Evolutionary conservation across 2,329 filamentous ascomycete species (phyloP).

Genomic region (Botryotinia convoluta): DNA sequence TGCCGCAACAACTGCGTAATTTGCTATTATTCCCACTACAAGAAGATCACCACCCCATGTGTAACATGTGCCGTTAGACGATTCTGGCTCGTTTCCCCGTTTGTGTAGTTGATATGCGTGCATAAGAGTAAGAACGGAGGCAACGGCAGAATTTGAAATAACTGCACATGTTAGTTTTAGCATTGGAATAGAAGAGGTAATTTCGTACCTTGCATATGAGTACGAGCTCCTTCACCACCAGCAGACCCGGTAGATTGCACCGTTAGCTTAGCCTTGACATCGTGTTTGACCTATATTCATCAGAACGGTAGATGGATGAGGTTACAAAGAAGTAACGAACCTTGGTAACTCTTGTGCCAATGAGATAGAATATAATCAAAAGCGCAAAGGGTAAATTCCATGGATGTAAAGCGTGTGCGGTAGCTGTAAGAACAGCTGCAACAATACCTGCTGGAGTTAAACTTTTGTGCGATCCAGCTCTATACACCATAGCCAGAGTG

Average conservation of each 20-base stretch:
- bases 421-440: conserved; percentile 69
- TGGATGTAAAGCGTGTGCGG: conserved; percentile 83
- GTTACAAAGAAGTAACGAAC: conserved; percentile 44
- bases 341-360: conserved; percentile 80
- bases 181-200: background rate
- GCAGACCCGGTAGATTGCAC: conserved; percentile 68
- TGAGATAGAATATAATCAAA: conserved; percentile 80
- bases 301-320: conserved; percentile 18
- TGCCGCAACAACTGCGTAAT: conserved; percentile 88
- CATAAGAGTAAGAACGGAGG: conserved; percentile 61
- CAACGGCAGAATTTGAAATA: conserved; percentile 80
- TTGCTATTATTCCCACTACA: conserved; percentile 65
- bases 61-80: conserved; percentile 46
- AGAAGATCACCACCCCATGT: conserved; percentile 61
- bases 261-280: conserved; percentile 79
- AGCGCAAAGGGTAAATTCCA: conserved; percentile 90
- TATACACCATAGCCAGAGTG: conserved; percentile 59
- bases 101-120: conserved; percentile 58
- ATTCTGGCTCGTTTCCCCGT: conserved; percentile 40
- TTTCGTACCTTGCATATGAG: conserved; percentile 68
- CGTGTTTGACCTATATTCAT: conserved; percentile 70
- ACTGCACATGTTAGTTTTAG: conserved; percentile 46
- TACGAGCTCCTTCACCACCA: conserved; percentile 79
- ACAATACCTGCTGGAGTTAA: conserved; percentile 75
- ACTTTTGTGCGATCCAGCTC: conserved; percentile 69